Percentiles rank a stretch among this genome's conserved stretches.
Conservation (phyloP, 148 eudicot genomes). For the Camellia sinensis region DNA sequence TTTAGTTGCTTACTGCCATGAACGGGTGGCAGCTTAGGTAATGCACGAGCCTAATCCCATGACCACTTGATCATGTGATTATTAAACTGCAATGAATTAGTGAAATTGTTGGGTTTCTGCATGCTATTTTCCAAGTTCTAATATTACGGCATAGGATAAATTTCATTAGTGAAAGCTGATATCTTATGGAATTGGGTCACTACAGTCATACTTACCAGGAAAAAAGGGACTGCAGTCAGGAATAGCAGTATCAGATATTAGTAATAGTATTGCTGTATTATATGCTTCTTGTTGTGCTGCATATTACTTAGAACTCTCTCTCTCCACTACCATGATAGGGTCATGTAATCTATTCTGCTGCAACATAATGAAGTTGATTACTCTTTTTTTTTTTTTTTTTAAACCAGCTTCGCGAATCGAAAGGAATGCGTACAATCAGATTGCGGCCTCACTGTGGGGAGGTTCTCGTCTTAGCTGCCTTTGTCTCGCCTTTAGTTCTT, state of each 20-base stretch:
- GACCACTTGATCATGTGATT: conserved; percentile 1
- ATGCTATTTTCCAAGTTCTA: neutral
- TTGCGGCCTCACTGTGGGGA: conserved; percentile 88
- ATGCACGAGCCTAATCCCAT: neutral
- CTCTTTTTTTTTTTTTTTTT: conserved; percentile 12
- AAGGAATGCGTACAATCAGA: conserved; percentile 68
- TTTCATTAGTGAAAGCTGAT: neutral
- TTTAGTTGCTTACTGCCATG: neutral
- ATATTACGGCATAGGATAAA: neutral
- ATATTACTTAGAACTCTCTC: neutral
- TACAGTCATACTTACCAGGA: neutral
- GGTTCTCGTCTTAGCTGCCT: conserved; percentile 29
- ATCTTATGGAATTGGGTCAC: neutral
- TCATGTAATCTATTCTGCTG: neutral
- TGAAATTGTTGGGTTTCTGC: neutral
- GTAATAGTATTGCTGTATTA: neutral
- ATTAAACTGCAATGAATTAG: neutral
- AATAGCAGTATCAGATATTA: neutral
- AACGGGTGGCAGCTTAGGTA: neutral
- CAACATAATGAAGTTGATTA: neutral
- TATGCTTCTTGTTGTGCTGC: neutral
- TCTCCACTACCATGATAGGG: neutral
- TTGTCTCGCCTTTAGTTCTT: conserved; percentile 1
- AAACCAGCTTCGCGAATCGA: conserved; percentile 72
- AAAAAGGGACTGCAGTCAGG: neutral